Conservation (phyloP, 2,329 filamentous ascomycete genomes). For the Blastomyces parvus region DNA sequence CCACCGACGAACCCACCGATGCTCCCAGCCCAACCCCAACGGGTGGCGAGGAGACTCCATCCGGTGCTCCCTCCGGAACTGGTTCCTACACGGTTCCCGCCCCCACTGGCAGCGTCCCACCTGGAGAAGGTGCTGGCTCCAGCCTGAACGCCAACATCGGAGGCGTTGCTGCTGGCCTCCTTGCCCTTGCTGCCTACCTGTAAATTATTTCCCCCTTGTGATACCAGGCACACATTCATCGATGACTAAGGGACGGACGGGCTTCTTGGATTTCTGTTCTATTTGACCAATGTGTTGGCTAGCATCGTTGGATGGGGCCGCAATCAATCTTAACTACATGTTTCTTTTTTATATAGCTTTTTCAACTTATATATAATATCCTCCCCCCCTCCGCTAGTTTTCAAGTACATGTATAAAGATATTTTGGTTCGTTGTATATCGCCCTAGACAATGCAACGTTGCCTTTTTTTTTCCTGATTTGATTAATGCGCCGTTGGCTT, state of each 20-base stretch:
- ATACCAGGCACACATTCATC: neutral
- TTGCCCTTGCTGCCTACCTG: slow-evolving; percentile 33
- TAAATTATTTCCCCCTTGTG: slow-evolving; percentile 21
- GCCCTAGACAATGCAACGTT: neutral
- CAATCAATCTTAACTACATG: neutral
- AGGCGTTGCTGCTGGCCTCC: slow-evolving; percentile 18
- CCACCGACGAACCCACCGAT: slow-evolving; percentile 4
- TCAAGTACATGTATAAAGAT: neutral
- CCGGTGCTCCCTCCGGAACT: slow-evolving; percentile 10
- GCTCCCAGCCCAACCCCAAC: neutral
- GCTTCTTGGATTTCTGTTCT: neutral
- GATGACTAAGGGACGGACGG: neutral
- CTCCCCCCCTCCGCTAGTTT: neutral
- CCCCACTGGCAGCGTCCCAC: slow-evolving; percentile 14
- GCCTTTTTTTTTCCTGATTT: too few species aligned
- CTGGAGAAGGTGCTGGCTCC: slow-evolving; percentile 12
- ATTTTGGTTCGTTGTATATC: neutral
- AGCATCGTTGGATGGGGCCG: neutral
- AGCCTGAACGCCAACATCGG: slow-evolving; percentile 14
- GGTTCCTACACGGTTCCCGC: slow-evolving; percentile 11
- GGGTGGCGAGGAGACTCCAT: slow-evolving; percentile 8
- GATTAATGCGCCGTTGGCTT: neutral
- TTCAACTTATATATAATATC: neutral
- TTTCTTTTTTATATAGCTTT: neutral
- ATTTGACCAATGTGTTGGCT: neutral